Base-by-base conservation (phyloP, 257 asterid genomes). In the Lycium barbarum region DNA sequence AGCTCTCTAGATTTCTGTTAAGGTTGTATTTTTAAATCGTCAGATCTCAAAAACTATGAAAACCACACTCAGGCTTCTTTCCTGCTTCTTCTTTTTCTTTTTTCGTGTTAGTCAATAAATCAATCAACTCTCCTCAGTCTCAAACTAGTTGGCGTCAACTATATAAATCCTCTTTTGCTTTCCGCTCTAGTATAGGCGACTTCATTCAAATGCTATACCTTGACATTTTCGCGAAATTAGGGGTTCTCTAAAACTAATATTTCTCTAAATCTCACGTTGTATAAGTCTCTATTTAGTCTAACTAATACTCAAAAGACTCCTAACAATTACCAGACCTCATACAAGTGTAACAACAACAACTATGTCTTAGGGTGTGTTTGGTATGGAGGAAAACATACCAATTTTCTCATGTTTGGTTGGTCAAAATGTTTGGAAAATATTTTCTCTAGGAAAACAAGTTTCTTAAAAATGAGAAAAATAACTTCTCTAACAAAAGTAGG, bases 341-440 rank as follows among this genome's bases (percentile, higher is more conserved):
- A 71, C 61, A 63, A 80, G 51, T 7, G 68, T 18, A 67, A 71
- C 80, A 47, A 54, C 59, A 54, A 54, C 17, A 54, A 54, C 18
- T 14, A 1, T 2, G 26, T n/a, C 11, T 59, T 7, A 18, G 45
- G 45, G 45, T 40, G 45, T 40, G 45, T 2, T 40, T 40, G 45
- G 45, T 40, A 40, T 40, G 45, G 45, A 40, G 45, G 45, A 40
- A 40, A 40, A 40, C 5, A 2, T 18, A 9, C 66, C 33, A 6
- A 59, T 40, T 40, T 3, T 0, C 33, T 26, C 22, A 2, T 18
- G 7, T 7, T 40, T 40, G 5, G 45, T 40, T 40, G 45, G 45
- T 40, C 45, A 40, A 40, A 40, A 40, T 40, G 45, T 40, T 40
- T 40, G 4, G 18, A 59, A 95, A 84, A 92, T 94, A 87, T 90